Conservation (phyloP, 2,329 filamentous ascomycete species). For the Tolypocladium album region DNA sequence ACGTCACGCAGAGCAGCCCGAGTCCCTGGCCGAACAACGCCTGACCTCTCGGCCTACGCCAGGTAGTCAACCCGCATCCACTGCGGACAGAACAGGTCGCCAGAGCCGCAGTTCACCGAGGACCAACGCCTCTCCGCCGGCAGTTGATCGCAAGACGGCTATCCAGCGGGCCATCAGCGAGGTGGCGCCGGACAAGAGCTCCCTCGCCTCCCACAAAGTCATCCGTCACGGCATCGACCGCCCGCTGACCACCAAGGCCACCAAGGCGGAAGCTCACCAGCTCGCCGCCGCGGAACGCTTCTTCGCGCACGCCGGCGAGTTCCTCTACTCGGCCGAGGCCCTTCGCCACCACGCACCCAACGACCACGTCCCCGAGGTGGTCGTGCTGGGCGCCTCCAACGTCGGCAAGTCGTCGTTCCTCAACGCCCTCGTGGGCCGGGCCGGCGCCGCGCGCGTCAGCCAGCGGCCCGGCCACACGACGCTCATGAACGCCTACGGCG, state of each 20-base stretch:
- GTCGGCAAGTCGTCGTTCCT: constrained; percentile 84
- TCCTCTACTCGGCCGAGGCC: constrained; percentile 39
- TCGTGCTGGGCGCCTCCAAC: constrained; percentile 78
- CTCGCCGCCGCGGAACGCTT: constrained; percentile 18
- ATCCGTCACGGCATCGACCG: constrained; percentile 6
- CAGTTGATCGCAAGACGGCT: background rate
- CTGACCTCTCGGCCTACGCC: background rate
- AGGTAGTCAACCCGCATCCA: background rate
- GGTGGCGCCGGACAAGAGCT: constrained; percentile 2
- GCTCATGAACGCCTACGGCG: constrained; percentile 45
- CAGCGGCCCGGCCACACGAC: constrained; percentile 40
- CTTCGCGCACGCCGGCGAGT: constrained; percentile 19
- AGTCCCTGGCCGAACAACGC: background rate
- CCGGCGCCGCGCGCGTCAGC: constrained; percentile 36
- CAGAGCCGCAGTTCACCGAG: background rate
- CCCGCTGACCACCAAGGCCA: constrained; percentile 5
- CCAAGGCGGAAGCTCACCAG: constrained; percentile 12
- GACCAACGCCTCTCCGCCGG: background rate
- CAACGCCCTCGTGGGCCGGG: constrained; percentile 59
- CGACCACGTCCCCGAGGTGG: constrained; percentile 48
- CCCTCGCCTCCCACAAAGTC: constrained; percentile 6
- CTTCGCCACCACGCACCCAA: constrained; percentile 41
- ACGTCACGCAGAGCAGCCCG: too few species aligned
- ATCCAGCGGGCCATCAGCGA: background rate
- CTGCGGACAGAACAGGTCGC: background rate